Evolutionary conservation across 1,139 yeast genomes (phyloP), one percentile per base, ranked within the genome.

Genomic region (Kodamaea anthophila): DNA sequence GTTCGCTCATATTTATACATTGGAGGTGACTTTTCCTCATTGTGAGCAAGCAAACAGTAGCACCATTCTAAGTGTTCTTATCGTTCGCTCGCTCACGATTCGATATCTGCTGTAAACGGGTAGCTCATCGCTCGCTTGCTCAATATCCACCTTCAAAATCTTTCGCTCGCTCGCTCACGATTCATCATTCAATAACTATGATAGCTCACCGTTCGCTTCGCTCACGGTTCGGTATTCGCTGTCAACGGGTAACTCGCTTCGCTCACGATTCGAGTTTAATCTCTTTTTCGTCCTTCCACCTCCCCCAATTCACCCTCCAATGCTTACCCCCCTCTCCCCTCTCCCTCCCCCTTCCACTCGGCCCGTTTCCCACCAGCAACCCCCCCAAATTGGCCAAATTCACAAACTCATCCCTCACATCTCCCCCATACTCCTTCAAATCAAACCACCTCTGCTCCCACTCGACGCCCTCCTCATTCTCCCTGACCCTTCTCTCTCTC

Each of bases 391-490:
- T 58, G 15, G 80, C 65, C 44, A 82, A 64, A 35, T 60, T 62
- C 15, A 68, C 46, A 40, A 78, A 77, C 11, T 62, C 53, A 41
- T 74, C 80, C 12, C 10, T 22, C 33, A 42, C 49, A 15, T 49
- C 55, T 2, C 51, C 54, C 6, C 39, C 41, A 39, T 72, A 64
- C 47, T 79, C 80, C 18, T 69, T 60, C 37, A 62, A 56, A 37
- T 71, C 71, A 48, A 87, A 87, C 91, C 94, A 87, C 55, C 91
- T 75, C 32, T 77, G 71, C 42, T 72, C 57, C 96, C 96, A 87
- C 31, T 50, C 49, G 15, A 52, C 49, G 23, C 83, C 88, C 6
- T 69, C 55, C 27, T 69, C 83, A 38, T 60, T 59, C 57, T 88
- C 97, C 38, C 65, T 53, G 58, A 75, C 77, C 52, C 96, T 75